Percentiles rank a stretch among this genome's conserved stretches.
Conservation (phyloP, 2,329 filamentous ascomycete species). For the Alternaria solani region DNA sequence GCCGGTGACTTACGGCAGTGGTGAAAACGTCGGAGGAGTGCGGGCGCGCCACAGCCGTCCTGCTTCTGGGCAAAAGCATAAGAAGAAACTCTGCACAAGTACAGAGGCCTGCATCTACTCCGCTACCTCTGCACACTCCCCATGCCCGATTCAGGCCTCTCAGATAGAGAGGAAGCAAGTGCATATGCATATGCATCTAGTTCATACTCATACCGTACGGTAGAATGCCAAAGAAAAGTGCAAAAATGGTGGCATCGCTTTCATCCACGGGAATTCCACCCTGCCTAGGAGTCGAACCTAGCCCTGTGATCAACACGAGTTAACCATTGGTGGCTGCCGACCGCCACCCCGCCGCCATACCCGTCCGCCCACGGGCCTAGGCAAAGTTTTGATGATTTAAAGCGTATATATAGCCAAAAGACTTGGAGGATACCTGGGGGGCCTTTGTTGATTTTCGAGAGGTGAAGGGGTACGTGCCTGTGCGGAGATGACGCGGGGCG, state of each 20-base stretch:
- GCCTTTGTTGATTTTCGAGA: not conserved
- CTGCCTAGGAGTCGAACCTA: not conserved
- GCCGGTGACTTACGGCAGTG: not conserved
- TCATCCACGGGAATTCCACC: not conserved
- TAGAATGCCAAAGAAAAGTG: not conserved
- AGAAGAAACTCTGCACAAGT: not conserved
- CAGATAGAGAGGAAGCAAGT: not conserved
- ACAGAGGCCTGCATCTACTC: not conserved
- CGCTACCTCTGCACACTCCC: not conserved
- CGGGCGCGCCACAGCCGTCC: not conserved
- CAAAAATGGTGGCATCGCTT: not conserved
- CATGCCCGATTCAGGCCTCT: not conserved
- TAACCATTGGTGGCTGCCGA: not conserved
- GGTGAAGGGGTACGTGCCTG: not conserved
- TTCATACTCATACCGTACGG: not conserved
- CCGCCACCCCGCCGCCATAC: not conserved
- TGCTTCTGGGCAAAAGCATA: not conserved
- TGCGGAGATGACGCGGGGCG: not conserved
- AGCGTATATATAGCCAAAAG: conserved; percentile 2
- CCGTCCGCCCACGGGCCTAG: not conserved
- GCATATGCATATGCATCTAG: not conserved
- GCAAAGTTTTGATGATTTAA: not conserved
- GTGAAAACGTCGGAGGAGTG: not conserved
- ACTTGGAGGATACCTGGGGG: not conserved
- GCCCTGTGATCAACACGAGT: not conserved